Evolutionary conservation across 352 stramenopile species (phyloP), one percentile per base, ranked within the genome.

Genomic region (Globisporangium cylindrosporum): DNA sequence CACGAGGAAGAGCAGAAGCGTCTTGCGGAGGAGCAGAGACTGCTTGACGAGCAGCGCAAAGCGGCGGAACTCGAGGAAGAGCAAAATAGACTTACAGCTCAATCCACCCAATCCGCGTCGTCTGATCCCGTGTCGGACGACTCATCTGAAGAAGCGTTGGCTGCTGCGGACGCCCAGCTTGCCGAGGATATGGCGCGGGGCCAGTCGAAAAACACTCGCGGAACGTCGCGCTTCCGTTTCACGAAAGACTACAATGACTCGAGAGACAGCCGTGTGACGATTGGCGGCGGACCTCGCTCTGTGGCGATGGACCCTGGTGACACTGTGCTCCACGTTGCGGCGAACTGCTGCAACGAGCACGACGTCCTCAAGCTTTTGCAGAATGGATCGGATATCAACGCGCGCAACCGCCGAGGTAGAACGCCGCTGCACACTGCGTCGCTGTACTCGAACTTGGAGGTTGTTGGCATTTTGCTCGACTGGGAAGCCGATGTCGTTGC

Each of bases 271-370:
- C 59, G 70, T 10, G 69, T 75, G 46, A 70, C 74, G 7, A 78
- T 81, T 66, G 71, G 71, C 48, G 77, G 91, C 51, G 81, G 75
- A 27, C 86, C 86, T 43, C 86, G 88, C 6, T 85, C 88, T 4
- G 88, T 95, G 49, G 86, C 86, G 12, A 95, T 94, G 88, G 86
- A 91, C 53, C 88, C 88, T 10, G 89, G 89, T 72, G 88, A 96
- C 61, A 95, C 88, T 25, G 89, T 94, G 58, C 73, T 96, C 15
- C 89, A 96, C 71, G 82, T 95, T 14, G 89, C 89, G 41, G 86
- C 86, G 0, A 95, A 95, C 69, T 94, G 86, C 72, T 93, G 86
- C 67, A 93, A 94, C 56, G 85, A 93, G 59, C 85, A 90, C 71
- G 89, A 96, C 56, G 86, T 96, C 32, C 67, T 93, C 7, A 92